These are phyloP conservation scores for Suhomyces panamericanus DNA, from an alignment of 1,139 yeast species.

Conservation along the genomic window DNA sequence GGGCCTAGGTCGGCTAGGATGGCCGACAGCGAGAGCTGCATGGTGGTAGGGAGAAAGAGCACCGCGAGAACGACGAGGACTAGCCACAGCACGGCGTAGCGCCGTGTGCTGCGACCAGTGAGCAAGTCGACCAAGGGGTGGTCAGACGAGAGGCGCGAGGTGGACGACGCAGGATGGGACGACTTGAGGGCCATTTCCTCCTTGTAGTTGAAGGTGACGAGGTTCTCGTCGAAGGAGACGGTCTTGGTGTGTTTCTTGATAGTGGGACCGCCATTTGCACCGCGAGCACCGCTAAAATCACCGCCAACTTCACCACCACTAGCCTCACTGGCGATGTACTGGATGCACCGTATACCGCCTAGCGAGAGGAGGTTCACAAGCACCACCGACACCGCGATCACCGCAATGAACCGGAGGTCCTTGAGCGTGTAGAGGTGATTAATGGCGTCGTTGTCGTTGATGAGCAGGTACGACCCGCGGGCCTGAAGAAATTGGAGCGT, in stretches of 20 bases:
- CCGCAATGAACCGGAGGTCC: constrained; percentile 16
- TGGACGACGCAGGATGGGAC: neutral
- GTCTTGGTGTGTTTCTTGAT: constrained; percentile 15
- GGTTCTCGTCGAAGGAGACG: constrained; percentile 21
- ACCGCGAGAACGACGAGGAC: constrained; percentile 8
- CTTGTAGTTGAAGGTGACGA: constrained; percentile 18
- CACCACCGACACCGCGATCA: constrained; percentile 15
- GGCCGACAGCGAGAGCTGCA: constrained; percentile 22
- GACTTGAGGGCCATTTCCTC: constrained; percentile 7
- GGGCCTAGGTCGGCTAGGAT: constrained; percentile 15
- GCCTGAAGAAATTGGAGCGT: constrained; percentile 5
- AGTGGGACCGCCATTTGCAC: constrained; percentile 1
- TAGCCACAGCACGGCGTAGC: neutral
- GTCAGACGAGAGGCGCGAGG: constrained; percentile 1
- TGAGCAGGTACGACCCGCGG: constrained; percentile 6
- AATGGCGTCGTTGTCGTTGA: constrained; percentile 4
- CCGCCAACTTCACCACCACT: too few relatives aligned
- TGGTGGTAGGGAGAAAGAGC: constrained; percentile 18
- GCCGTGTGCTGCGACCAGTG: constrained; percentile 1
- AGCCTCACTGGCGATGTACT: constrained; percentile 13
- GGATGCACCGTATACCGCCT: constrained; percentile 18
- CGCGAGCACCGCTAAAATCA: too few relatives aligned
- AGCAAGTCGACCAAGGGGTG: constrained; percentile 1
- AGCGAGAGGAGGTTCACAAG: constrained; percentile 16
- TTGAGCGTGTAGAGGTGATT: constrained; percentile 13